These are phyloP conservation scores for Aspergillus sp. DNA, from an alignment of 2,329 filamentous ascomycete species.

Conservation along the genomic window DNA sequence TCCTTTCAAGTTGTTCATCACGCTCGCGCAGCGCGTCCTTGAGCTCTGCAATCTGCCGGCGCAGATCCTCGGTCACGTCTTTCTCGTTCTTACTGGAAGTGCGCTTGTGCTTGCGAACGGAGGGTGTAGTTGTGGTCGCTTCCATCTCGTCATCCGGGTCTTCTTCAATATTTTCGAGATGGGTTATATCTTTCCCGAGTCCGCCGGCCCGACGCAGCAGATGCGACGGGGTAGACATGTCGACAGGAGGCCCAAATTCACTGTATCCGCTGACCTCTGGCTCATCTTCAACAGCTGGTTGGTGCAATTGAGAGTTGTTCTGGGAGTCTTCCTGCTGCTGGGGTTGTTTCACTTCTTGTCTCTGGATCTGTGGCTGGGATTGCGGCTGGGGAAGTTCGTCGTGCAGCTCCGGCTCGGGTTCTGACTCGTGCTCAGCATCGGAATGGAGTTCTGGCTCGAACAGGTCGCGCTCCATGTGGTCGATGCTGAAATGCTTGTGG, in stretches of 20 bases:
- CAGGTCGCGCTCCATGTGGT: not conserved
- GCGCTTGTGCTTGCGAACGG: constrained; percentile 26
- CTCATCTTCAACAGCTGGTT: constrained; percentile 33
- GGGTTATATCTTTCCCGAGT: constrained; percentile 33
- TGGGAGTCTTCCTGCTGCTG: constrained; percentile 18
- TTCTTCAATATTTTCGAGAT: constrained; percentile 42
- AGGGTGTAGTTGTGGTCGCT: constrained; percentile 26
- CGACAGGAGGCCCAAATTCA: constrained; percentile 45
- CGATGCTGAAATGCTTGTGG: constrained; percentile 3
- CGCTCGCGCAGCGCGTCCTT: constrained; percentile 34
- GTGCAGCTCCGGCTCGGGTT: constrained; percentile 13
- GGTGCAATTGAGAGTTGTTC: constrained; percentile 24
- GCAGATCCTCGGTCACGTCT: constrained; percentile 27
- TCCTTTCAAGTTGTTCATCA: constrained; percentile 38
- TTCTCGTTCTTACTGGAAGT: constrained; percentile 20
- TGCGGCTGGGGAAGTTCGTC: constrained; percentile 10
- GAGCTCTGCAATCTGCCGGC: constrained; percentile 35
- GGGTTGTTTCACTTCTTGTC: constrained; percentile 2
- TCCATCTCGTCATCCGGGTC: constrained; percentile 29
- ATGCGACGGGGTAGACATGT: constrained; percentile 48
- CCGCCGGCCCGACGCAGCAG: constrained; percentile 34
- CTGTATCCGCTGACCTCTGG: constrained; percentile 40
- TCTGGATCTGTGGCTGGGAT: not conserved
- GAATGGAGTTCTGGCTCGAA: constrained; percentile 11
- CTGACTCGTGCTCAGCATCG: constrained; percentile 10